These are phyloP conservation scores for Aegilops longissima DNA, from an alignment of 176 grass and related monocot genomes.

Conservation along the genomic window DNA sequence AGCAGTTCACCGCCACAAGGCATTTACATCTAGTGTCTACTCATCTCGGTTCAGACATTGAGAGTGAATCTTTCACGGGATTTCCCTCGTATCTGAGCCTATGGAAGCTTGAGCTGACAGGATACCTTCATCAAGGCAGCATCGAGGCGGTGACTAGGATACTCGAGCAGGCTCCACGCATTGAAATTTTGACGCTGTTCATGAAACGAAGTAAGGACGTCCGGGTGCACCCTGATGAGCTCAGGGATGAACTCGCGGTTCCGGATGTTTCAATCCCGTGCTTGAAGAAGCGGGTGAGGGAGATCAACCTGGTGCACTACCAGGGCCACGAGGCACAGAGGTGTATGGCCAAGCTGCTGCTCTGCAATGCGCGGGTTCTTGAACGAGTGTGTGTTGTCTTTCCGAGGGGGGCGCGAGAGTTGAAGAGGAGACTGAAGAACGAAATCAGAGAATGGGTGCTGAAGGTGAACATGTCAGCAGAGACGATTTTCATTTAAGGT, in stretches of 20 bases:
- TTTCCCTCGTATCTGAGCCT: background rate
- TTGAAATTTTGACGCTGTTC: background rate
- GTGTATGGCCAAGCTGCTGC: background rate
- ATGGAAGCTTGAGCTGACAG: background rate
- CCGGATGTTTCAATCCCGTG: background rate
- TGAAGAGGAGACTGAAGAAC: background rate
- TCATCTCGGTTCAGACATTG: background rate
- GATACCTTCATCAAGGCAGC: background rate
- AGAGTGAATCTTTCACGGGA: too few relatives aligned
- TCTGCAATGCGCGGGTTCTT: background rate
- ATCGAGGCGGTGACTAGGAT: background rate
- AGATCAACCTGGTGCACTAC: slow-evolving; percentile 19
- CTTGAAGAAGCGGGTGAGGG: background rate
- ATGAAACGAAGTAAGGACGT: too few relatives aligned
- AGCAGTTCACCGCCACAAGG: background rate
- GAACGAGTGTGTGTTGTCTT: background rate
- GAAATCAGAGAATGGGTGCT: background rate
- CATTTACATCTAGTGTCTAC: background rate
- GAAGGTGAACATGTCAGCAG: background rate
- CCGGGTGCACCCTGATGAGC: background rate
- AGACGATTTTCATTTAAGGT: background rate
- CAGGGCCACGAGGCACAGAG: background rate
- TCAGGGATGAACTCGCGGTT: background rate
- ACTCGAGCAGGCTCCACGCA: background rate
- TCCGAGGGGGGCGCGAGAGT: background rate